A percentile compares a stretch with the other conserved stretches of the same genome.
Conservation (phyloP, 2,329 filamentous ascomycete species). For the Tolypocladium amazonense region DNA sequence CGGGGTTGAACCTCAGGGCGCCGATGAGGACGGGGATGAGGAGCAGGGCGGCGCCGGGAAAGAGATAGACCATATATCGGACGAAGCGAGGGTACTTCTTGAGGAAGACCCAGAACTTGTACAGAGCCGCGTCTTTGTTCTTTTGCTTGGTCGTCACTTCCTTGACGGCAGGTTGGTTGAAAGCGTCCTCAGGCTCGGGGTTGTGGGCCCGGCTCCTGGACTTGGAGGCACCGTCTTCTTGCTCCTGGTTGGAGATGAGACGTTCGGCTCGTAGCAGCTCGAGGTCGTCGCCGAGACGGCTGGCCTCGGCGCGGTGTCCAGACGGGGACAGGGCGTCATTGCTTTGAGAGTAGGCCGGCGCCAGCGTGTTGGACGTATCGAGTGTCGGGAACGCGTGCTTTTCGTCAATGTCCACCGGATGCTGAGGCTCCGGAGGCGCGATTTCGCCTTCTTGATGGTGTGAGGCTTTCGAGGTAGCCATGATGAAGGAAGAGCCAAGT, state of each 20-base stretch:
- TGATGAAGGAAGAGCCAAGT: not conserved
- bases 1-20: constrained; percentile 24
- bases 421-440: not conserved
- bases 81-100: constrained; percentile 39
- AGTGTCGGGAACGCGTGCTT: constrained; percentile 15
- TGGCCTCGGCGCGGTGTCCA: constrained; percentile 20
- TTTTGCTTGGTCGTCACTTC: constrained; percentile 17
- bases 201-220: constrained; percentile 21
- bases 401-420: constrained; percentile 10
- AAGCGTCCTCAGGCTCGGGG: constrained; percentile 32
- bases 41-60: constrained; percentile 33
- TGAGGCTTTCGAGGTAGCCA: not conserved
- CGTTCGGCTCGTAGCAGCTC: constrained; percentile 38
- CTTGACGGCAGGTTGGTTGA: constrained; percentile 24
- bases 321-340: constrained; percentile 12
- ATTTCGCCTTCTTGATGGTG: not conserved
- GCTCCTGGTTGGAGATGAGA: constrained; percentile 31
- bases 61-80: constrained; percentile 37
- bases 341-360: constrained; percentile 10
- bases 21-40: constrained; percentile 36
- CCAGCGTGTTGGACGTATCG: constrained; percentile 19
- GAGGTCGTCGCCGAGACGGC: constrained; percentile 35
- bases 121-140: constrained; percentile 22
- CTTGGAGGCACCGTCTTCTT: constrained; percentile 15
- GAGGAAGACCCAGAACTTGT: constrained; percentile 32